Evolutionary conservation across 2,329 filamentous ascomycete genomes (phyloP), one percentile per base, ranked within the genome.

Genomic region (Biscogniauxia marginata): DNA sequence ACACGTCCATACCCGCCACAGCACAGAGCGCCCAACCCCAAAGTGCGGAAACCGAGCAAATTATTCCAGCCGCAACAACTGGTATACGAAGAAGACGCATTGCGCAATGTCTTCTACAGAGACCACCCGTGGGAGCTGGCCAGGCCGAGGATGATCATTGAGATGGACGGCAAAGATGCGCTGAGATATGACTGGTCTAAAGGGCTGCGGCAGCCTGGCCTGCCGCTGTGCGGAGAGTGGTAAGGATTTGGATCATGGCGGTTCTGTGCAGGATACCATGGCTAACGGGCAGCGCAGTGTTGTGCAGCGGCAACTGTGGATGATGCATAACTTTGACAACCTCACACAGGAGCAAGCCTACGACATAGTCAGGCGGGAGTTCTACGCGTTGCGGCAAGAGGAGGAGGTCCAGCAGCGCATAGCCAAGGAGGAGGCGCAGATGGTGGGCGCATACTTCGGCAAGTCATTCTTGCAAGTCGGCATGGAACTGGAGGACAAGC

Each of bases 41-140:
- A 80, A 66, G 74, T 76, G 51, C 79, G 80, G 71, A 89, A 87
- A 72, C 81, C 88, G 24, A 91, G 85, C 74, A 85, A 86, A 65
- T 77, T 96, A 66, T 98, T 93, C 79, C 85, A 87, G 65, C 95
- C 95, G 1, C 84, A 92, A 62, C 76, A 79, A 56, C 87, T 99
- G 61, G 77, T 77, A 53, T 97, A 95, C 71, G 84, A 89, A 58
- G 95, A 99, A 73, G 95, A 99, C 74, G 75, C 77, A 58, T 79
- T 99, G 68, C 87, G 95, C 61, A 80, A 76, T 64, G 84, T 87
- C 23, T 99, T 98, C 77, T 99, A 90, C 78, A 85, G 82, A 68
- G 93, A 99, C 73, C 95, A 99, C 72, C 95, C 95, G 4, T 99
- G 95, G 95, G 95, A 99, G 75, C 78, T 99, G 69, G 95, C 95